Percentiles rank a stretch among this genome's conserved stretches.
Conservation (phyloP, 257 asterid species). For the Solanum chiquidenum region DNA sequence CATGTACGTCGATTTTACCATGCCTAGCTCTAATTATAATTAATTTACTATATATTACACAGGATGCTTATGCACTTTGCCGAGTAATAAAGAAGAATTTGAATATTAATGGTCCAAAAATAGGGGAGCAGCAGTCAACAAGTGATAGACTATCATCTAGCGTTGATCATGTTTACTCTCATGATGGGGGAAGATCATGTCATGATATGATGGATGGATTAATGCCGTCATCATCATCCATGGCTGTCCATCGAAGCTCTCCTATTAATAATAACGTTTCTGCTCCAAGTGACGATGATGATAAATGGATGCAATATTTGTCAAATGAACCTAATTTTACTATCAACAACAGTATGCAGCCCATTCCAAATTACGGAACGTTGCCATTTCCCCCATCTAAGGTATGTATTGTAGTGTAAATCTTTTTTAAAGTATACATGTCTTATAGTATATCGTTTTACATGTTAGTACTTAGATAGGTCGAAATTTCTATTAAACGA, state of each 20-base stretch:
- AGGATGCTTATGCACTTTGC: constrained; percentile 95
- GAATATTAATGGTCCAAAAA: constrained; percentile 27
- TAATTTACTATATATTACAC: not conserved
- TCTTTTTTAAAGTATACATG: too few relatives aligned
- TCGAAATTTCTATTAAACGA: too few relatives aligned
- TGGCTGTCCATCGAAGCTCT: constrained; percentile 13
- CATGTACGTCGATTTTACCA: too few relatives aligned
- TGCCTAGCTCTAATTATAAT: too few relatives aligned
- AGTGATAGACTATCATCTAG: constrained; percentile 46
- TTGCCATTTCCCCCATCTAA: constrained; percentile 62
- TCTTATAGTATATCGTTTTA: not conserved
- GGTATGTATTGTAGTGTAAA: constrained; percentile 12
- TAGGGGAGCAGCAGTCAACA: constrained; percentile 2
- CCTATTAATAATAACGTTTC: not conserved
- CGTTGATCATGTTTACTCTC: constrained; percentile 28
- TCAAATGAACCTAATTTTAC: constrained; percentile 63
- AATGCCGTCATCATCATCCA: constrained; percentile 7
- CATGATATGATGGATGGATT: constrained; percentile 19
- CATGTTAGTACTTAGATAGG: not conserved
- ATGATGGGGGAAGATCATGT: constrained; percentile 1
- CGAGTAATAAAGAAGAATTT: constrained; percentile 86
- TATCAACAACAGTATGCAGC: constrained; percentile 18
- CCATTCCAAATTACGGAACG: constrained; percentile 23
- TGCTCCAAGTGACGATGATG: constrained; percentile 38
- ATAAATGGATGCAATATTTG: constrained; percentile 67